These are phyloP conservation scores for Suillus placidus DNA, from an alignment of 768 basidiomycete species.

Conservation along the genomic window DNA sequence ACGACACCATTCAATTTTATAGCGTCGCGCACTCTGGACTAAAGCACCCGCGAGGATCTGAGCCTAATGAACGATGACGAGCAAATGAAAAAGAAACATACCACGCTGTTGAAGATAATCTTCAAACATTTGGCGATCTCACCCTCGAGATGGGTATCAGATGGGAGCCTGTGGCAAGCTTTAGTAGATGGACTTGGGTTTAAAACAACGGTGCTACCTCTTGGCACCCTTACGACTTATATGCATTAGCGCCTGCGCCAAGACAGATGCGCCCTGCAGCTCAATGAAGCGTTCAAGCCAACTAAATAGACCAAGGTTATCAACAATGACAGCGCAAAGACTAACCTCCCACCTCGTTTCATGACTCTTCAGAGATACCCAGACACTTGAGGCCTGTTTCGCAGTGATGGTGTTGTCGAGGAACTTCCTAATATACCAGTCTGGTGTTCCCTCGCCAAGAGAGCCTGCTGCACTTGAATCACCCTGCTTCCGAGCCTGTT, in stretches of 20 bases:
- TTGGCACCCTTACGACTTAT: conserved; percentile 69
- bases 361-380: conserved; percentile 77
- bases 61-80: background rate
- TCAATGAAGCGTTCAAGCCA: conserved; percentile 81
- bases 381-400: conserved; percentile 76
- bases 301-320: conserved; percentile 42
- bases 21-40: conserved; percentile 74
- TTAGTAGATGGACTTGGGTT: background rate
- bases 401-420: conserved; percentile 82
- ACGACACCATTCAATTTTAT: conserved; percentile 73
- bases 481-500: conserved; percentile 59
- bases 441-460: conserved; percentile 72
- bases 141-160: conserved; percentile 76
- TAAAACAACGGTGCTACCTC: conserved; percentile 47
- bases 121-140: conserved; percentile 89
- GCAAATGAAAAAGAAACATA: conserved; percentile 31
- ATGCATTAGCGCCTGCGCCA: conserved; percentile 76
- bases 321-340: background rate
- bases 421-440: conserved; percentile 93
- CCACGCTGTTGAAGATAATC: conserved; percentile 72
- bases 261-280: conserved; percentile 81
- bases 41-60: conserved; percentile 17
- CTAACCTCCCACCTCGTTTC: conserved; percentile 65
- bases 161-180: conserved; percentile 29
- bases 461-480: conserved; percentile 58